phyloP scores from a whole-genome alignment of 2,329 filamentous ascomycete species.

The Scedosporium minutisporum region DNA sequence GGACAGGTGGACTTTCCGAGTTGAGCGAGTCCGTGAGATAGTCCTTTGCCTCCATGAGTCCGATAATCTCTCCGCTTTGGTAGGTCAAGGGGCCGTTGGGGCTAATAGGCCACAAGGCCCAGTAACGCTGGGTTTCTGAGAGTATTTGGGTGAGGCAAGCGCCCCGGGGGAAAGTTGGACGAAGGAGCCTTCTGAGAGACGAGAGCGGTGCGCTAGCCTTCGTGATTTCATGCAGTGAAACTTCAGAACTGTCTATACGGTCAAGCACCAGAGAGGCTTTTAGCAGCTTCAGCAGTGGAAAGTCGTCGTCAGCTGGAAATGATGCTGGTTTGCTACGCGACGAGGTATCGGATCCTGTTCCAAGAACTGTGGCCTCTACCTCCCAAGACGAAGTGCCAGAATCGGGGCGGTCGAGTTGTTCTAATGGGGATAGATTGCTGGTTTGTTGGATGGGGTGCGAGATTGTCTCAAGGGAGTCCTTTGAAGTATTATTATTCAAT shows the following conservation, averaged over 20 bases:
- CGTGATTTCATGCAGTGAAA: neutral
- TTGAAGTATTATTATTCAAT: no score
- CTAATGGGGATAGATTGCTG: no score
- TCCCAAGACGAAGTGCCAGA: neutral
- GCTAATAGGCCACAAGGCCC: conserved; percentile 25
- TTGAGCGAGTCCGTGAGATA: neutral
- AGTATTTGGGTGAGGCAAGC: conserved; percentile 29
- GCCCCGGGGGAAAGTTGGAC: conserved; percentile 22
- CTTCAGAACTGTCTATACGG: neutral
- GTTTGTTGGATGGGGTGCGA: no score
- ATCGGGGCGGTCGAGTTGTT: neutral
- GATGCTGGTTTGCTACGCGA: no score
- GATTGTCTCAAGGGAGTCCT: no score
- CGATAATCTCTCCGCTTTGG: neutral
- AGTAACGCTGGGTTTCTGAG: conserved; percentile 21
- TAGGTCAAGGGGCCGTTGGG: conserved; percentile 39
- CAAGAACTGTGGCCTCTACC: neutral
- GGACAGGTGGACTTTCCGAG: neutral
- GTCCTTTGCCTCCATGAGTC: neutral
- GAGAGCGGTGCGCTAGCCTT: neutral
- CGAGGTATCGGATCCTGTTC: neutral
- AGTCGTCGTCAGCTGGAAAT: neutral
- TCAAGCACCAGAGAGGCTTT: neutral
- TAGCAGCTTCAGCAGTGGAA: neutral
- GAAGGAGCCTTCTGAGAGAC: neutral